Percentiles rank a stretch among this genome's conserved stretches.
Conservation (phyloP, 495 filamentous ascomycete species). For the Hypoxylon fragiforme region DNA sequence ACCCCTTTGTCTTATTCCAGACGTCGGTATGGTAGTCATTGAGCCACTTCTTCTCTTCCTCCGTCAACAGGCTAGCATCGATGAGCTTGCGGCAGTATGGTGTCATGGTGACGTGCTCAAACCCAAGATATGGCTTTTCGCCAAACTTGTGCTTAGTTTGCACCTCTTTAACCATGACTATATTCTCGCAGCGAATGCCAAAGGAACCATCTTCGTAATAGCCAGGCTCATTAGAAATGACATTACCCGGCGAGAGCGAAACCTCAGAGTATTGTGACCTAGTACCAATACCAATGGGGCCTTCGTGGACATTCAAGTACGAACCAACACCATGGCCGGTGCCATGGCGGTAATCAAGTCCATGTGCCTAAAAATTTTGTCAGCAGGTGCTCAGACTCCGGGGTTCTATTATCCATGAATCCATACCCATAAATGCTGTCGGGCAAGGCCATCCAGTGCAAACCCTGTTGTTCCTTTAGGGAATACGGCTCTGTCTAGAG, state of each 20-base stretch:
- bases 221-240: slow-evolving; percentile 92
- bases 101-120: slow-evolving; percentile 97
- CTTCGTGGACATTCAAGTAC: slow-evolving; percentile 93
- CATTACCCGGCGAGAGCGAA: slow-evolving; percentile 84
- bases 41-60: slow-evolving; percentile 81
- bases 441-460: slow-evolving; percentile 84
- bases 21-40: slow-evolving; percentile 85
- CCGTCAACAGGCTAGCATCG: slow-evolving; percentile 70
- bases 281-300: slow-evolving; percentile 94
- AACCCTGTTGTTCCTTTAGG: slow-evolving; percentile 95
- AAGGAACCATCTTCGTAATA: slow-evolving; percentile 98
- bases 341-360: slow-evolving; percentile 93
- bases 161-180: slow-evolving; percentile 86
- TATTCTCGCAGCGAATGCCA: slow-evolving; percentile 97
- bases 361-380: slow-evolving; percentile 59
- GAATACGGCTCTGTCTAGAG: slow-evolving; percentile 83
- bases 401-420: background rate
- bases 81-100: slow-evolving; percentile 91
- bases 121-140: slow-evolving; percentile 90
- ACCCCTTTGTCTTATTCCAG: slow-evolving; percentile 77
- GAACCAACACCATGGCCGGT: slow-evolving; percentile 97
- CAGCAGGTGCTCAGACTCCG: background rate
- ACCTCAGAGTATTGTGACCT: slow-evolving; percentile 91
- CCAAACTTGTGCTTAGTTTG: slow-evolving; percentile 86
- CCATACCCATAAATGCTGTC: slow-evolving; percentile 85